Conservation (phyloP, 2,329 filamentous ascomycete species). For the Aspergillus nomiae region DNA sequence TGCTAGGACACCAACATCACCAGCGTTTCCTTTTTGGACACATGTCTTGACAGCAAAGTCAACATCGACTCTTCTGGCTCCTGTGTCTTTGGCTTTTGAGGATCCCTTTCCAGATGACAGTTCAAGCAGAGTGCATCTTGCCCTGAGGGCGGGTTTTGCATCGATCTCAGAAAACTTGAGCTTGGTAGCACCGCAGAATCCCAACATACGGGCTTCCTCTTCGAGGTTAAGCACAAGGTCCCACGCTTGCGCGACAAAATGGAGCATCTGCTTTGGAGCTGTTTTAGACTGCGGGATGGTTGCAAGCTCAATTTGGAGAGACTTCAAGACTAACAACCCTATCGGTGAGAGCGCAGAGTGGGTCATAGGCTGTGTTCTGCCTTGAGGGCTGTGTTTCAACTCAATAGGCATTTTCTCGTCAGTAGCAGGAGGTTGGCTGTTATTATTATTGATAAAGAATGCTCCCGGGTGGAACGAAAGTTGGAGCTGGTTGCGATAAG, state of each 20-base stretch:
- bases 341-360: conserved; percentile 35
- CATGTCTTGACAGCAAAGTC: conserved; percentile 42
- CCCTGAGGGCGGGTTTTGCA: conserved; percentile 31
- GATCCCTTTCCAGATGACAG: conserved; percentile 14
- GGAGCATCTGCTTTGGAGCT: conserved; percentile 42
- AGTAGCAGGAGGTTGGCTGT: conserved; percentile 22
- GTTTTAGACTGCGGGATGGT: conserved; percentile 38
- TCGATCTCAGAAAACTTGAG: conserved; percentile 33
- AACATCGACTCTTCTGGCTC: conserved; percentile 35
- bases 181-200: conserved; percentile 48
- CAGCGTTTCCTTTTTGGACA: conserved; percentile 21
- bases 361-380: conserved; percentile 14
- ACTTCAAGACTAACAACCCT: conserved; percentile 44
- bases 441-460: conserved; percentile 30
- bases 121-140: conserved; percentile 43
- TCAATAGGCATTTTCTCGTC: conserved; percentile 34
- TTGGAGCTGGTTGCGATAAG: conserved; percentile 44
- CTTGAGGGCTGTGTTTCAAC: conserved; percentile 34
- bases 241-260: conserved; percentile 47
- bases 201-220: conserved; percentile 47
- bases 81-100: conserved; percentile 7
- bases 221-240: conserved; percentile 41
- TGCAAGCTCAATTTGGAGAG: conserved; percentile 41
- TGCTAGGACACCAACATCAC: conserved; percentile 31
- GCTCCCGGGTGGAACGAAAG: conserved; percentile 45